Evolutionary conservation across 129 eudicot genomes (phyloP).

Genomic region (Saussurea involucrata): DNA sequence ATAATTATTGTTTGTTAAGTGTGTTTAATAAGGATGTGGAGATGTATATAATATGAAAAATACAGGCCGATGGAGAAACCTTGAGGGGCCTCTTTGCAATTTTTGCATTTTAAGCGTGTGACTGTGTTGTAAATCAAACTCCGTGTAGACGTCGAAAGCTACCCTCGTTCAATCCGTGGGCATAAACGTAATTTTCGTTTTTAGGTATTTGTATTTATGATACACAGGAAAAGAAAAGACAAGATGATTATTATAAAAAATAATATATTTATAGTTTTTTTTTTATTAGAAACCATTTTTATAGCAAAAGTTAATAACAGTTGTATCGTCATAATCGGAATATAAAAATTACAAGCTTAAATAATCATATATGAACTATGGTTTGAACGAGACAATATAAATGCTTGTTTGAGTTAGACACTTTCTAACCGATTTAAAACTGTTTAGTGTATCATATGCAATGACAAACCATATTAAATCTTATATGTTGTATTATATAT

Average conservation of each 20-base stretch:
- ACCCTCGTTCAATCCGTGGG: background rate
- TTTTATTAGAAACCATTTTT: no score
- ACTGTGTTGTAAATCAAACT: background rate
- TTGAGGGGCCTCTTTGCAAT: slow-evolving; percentile 6
- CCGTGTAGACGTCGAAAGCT: background rate
- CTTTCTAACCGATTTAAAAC: no score
- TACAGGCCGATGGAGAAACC: background rate
- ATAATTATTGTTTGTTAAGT: background rate
- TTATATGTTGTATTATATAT: no score
- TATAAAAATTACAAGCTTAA: background rate
- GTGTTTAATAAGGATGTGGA: no score
- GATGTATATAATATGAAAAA: no score
- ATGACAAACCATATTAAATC: background rate
- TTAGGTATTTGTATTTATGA: background rate
- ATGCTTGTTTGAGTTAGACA: no score
- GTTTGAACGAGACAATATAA: background rate
- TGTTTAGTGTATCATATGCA: no score
- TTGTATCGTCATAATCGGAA: no score
- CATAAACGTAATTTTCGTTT: background rate
- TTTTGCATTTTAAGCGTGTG: slow-evolving; percentile 10
- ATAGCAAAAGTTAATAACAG: no score
- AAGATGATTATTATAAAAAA: background rate
- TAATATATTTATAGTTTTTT: background rate
- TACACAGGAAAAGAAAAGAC: background rate
- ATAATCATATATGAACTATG: background rate